A percentile compares a stretch with the other conserved stretches of the same genome.
Conservation (phyloP, 345 rosid species). For the Bruguiera parviflora region DNA sequence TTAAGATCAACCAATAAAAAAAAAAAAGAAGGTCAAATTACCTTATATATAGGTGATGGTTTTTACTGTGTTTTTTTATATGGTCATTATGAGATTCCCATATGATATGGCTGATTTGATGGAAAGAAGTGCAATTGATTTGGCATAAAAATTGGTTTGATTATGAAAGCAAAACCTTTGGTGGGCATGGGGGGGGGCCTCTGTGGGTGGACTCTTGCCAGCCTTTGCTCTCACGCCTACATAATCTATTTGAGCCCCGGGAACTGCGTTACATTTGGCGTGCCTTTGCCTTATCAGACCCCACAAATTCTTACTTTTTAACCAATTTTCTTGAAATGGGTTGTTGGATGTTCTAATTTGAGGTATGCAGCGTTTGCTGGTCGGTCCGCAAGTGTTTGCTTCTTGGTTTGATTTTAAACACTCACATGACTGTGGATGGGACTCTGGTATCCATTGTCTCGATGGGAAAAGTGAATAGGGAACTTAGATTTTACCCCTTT, state of each 20-base stretch:
- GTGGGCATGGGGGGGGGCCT: not conserved
- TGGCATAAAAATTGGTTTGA: not conserved
- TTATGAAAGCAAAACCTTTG: not conserved
- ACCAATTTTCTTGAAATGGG: constrained; percentile 3
- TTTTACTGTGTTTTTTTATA: not conserved
- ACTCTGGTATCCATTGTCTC: no score
- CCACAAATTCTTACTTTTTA: constrained; percentile 16
- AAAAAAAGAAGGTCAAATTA: no score
- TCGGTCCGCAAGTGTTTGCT: no score
- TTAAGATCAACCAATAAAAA: no score
- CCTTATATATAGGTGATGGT: no score
- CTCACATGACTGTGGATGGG: no score
- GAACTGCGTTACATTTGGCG: constrained; percentile 33
- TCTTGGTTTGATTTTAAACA: no score
- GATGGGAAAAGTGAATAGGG: no score
- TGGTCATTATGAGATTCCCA: constrained; percentile 1
- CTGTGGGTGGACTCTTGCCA: constrained; percentile 32
- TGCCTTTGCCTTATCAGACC: constrained; percentile 22
- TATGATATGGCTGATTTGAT: not conserved
- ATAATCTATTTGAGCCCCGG: constrained; percentile 39
- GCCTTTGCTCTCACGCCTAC: constrained; percentile 51
- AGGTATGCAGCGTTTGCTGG: no score
- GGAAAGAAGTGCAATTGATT: constrained; percentile 4
- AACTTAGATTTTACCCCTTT: no score
- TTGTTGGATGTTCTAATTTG: not conserved